These are phyloP conservation scores for Chrysoporthe austroafricana DNA, from an alignment of 2,329 filamentous ascomycete species.

Conservation along the genomic window DNA sequence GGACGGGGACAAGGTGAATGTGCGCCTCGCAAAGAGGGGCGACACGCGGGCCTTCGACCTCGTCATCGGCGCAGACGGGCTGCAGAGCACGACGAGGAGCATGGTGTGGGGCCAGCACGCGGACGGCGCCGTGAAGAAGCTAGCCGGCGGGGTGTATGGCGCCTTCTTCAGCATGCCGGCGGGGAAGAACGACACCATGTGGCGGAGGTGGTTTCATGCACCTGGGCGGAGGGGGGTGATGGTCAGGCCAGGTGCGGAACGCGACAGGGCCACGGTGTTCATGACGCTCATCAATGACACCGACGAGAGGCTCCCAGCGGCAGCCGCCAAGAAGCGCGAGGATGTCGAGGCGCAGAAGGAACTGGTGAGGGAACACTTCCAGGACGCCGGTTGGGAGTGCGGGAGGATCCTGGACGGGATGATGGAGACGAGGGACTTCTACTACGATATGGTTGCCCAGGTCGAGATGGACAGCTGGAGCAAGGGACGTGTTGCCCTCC, in stretches of 20 bases:
- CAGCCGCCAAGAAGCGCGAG: slow-evolving; percentile 32
- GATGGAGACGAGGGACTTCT: slow-evolving; percentile 34
- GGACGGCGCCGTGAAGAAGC: slow-evolving; percentile 35
- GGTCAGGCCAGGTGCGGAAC: slow-evolving; percentile 41
- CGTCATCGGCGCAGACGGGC: slow-evolving; percentile 59
- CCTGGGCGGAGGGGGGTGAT: slow-evolving; percentile 43
- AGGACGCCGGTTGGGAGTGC: slow-evolving; percentile 51
- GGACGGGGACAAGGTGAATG: slow-evolving; percentile 35
- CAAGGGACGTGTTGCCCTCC: slow-evolving; percentile 42
- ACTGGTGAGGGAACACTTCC: slow-evolving; percentile 44
- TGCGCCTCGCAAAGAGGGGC: slow-evolving; percentile 49
- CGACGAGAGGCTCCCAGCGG: slow-evolving; percentile 33
- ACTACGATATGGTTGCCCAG: slow-evolving; percentile 46
- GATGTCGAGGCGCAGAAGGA: slow-evolving; percentile 42
- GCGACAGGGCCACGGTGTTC: slow-evolving; percentile 18
- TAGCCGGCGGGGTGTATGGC: slow-evolving; percentile 37
- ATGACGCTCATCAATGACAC: slow-evolving; percentile 30
- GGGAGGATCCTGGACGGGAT: slow-evolving; percentile 42
- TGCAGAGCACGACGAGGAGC: slow-evolving; percentile 52
- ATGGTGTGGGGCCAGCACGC: slow-evolving; percentile 39
- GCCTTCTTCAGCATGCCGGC: slow-evolving; percentile 47
- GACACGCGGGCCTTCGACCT: slow-evolving; percentile 50
- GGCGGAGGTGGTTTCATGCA: slow-evolving; percentile 41
- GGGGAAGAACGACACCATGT: slow-evolving; percentile 35
- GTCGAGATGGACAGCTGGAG: slow-evolving; percentile 45